Conservation (phyloP, 2,329 filamentous ascomycete species). For the Penicillium sp. region DNA sequence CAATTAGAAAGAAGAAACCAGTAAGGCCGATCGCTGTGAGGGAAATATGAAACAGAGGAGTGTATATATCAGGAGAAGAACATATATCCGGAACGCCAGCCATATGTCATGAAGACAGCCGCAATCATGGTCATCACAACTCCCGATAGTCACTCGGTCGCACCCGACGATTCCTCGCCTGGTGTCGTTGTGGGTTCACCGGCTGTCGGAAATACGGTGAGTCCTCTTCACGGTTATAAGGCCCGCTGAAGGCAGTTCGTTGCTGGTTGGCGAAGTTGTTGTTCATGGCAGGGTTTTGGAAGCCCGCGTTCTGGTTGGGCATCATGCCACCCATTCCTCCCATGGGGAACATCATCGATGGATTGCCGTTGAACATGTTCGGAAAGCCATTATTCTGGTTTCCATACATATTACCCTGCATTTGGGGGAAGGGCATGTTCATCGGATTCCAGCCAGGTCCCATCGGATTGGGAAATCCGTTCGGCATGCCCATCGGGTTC, state of each 20-base stretch:
- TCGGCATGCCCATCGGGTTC: slow-evolving; percentile 46
- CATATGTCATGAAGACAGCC: neutral
- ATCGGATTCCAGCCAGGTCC: slow-evolving; percentile 50
- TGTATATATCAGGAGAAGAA: neutral
- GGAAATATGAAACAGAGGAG: neutral
- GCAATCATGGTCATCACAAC: slow-evolving; percentile 53
- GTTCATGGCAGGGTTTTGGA: slow-evolving; percentile 40
- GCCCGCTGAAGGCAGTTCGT: slow-evolving; percentile 56
- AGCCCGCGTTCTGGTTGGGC: slow-evolving; percentile 39
- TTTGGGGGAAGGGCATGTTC: slow-evolving; percentile 46
- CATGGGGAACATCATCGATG: slow-evolving; percentile 45
- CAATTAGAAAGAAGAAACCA: neutral
- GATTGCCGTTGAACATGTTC: slow-evolving; percentile 43
- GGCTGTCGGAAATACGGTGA: slow-evolving; percentile 95
- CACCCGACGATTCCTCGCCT: slow-evolving; percentile 76
- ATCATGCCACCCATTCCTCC: slow-evolving; percentile 34
- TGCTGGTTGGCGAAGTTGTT: slow-evolving; percentile 62
- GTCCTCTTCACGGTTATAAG: slow-evolving; percentile 70
- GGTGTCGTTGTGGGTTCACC: slow-evolving; percentile 89
- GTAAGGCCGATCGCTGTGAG: neutral
- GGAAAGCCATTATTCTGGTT: slow-evolving; percentile 39
- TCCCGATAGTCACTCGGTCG: slow-evolving; percentile 91
- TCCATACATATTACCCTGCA: slow-evolving; percentile 42
- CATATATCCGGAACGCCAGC: neutral
- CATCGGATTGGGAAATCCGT: slow-evolving; percentile 39